A percentile compares a stretch with the other conserved stretches of the same genome.
These are phyloP conservation scores for Akanthomyces dipterigenus DNA, from an alignment of 2,329 filamentous ascomycete species.

Conservation along the genomic window DNA sequence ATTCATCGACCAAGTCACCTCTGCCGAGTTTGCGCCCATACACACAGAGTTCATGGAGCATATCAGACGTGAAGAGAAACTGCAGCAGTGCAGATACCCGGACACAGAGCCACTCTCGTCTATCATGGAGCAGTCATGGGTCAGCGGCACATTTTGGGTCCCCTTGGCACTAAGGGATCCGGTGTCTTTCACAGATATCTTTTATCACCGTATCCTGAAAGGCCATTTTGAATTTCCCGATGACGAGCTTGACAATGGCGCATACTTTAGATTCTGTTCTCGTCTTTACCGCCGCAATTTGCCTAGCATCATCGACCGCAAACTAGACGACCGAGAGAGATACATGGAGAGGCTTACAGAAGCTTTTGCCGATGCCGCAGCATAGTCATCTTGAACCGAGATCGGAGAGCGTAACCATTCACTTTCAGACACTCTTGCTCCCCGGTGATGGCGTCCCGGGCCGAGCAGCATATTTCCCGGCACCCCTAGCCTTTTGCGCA, in stretches of 20 bases:
- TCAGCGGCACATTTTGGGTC: neutral
- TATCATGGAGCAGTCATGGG: neutral
- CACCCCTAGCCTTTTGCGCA: neutral
- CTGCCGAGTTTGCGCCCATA: neutral
- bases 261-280: neutral
- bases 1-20: constrained; percentile 5
- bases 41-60: constrained; percentile 12
- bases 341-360: neutral
- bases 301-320: neutral
- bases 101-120: neutral
- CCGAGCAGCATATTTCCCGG: neutral
- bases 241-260: neutral
- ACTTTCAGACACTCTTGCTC: neutral
- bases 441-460: neutral
- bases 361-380: neutral
- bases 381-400: no score
- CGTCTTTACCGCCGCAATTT: neutral
- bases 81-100: neutral
- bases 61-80: neutral
- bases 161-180: neutral
- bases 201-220: neutral
- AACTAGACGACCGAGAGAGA: neutral
- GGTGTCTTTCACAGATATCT: neutral
- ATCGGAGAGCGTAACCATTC: neutral
- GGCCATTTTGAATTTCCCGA: neutral